Base-by-base conservation (phyloP, 2,329 filamentous ascomycete genomes). In the Zymoseptoria brevis region DNA sequence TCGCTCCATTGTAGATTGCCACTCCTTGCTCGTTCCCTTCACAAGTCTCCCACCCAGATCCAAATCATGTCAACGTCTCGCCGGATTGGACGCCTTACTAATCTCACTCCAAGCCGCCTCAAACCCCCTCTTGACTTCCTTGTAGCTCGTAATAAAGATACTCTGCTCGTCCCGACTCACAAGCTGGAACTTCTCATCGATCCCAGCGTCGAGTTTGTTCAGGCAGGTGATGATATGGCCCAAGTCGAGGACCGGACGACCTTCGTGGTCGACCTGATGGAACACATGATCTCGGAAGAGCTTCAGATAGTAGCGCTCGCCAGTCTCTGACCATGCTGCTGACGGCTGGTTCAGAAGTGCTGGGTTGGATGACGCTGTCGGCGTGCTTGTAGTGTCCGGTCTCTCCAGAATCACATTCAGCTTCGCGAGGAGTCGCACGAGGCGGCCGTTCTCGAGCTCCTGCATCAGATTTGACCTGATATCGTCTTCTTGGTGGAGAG, bases 241-340 rank as follows among this genome's bases (percentile, higher is more conserved):
- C 59, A 96, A 79, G 71, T 96, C 89, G 4, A 96, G 80, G 1
- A 92, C 87, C 0, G 94, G 88, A 56, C 89, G 87, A 13, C 90
- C 91, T 59, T 90, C 85, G 29, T 84, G 82, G 72, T 97, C 91
- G 11, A 96, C 91, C 70, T 96, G 92, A 73, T 99, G 94, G 76
- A 97, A 99, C 49, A 96, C 90, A 68, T 95, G 97, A 75, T 99
- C 94, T 54, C 94, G 85, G 79, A 97, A 97, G 8, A 99, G 82
- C 75, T 96, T 96, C 64, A 99, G 80, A 71, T 90, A 88, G 73
- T 96, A 97, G 26, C 92, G 85, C 68, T 96, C 90, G 24, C 93
- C 93, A 53, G 89, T 94, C 73, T 97, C 93, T 4, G 90, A 89
- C 93, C 94, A 99, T 3, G 71, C 64, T 13, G 66, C 60, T 5